These are phyloP conservation scores for Entomortierella lignicola DNA, from an alignment of 192 early-diverging fungal genomes.

Conservation along the genomic window DNA sequence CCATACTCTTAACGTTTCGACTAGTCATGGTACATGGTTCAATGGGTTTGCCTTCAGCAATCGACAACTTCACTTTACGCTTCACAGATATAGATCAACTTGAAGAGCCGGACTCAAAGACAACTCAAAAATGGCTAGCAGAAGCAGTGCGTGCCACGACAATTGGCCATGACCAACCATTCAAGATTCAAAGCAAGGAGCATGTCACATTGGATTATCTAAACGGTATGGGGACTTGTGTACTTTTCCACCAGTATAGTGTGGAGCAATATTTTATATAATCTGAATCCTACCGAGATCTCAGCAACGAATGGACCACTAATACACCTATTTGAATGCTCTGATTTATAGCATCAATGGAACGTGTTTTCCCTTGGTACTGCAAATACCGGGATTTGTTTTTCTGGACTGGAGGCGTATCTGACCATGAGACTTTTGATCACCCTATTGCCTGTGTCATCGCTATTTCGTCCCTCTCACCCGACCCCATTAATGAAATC, in stretches of 20 bases:
- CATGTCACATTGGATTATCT: constrained; percentile 61
- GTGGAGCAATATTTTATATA: too few species aligned
- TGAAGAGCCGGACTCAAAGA: constrained; percentile 62
- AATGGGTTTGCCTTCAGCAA: constrained; percentile 64
- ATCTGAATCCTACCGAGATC: too few species aligned
- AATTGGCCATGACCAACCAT: constrained; percentile 21
- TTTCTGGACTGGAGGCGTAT: constrained; percentile 70
- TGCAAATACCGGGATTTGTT: constrained; percentile 74
- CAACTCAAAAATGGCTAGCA: constrained; percentile 59
- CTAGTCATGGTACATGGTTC: constrained; percentile 70
- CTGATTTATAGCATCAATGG: constrained; percentile 53
- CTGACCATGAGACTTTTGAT: constrained; percentile 94
- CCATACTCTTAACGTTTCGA: background rate
- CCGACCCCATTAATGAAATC: constrained; percentile 81
- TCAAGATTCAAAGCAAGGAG: constrained; percentile 53
- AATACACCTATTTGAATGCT: background rate
- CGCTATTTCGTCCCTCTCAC: constrained; percentile 70
- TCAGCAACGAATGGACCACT: background rate
- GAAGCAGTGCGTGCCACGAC: constrained; percentile 56
- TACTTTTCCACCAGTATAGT: too few species aligned
- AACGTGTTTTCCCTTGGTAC: constrained; percentile 88
- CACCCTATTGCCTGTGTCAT: constrained; percentile 93
- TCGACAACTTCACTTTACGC: constrained; percentile 75
- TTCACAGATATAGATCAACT: constrained; percentile 68
- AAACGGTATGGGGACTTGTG: constrained; percentile 33